Evolutionary conservation across 139 green algal species (phyloP).

Genomic region (Coelastrella sp.): DNA sequence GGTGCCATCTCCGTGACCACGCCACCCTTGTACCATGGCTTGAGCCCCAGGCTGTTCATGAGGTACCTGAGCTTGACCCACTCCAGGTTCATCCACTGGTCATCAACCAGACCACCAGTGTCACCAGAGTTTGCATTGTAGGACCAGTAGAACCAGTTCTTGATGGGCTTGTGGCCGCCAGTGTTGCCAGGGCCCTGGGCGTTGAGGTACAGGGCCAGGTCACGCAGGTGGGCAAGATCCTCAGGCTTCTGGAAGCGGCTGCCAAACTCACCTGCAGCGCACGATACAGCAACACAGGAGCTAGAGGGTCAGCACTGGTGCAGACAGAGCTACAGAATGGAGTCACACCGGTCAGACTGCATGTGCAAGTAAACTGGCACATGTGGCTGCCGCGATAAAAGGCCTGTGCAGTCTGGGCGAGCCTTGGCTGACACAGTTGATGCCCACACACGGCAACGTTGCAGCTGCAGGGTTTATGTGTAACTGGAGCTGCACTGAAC

Average conservation of each 20-base stretch:
- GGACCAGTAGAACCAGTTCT: slow-evolving; percentile 43
- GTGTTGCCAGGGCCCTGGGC: slow-evolving; percentile 37
- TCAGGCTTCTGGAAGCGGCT: slow-evolving; percentile 33
- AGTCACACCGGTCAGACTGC: no score
- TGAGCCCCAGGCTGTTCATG: slow-evolving; percentile 27
- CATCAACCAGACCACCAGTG: slow-evolving; percentile 48
- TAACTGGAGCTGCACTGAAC: no score
- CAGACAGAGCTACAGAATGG: no score
- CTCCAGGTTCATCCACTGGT: slow-evolving; percentile 48
- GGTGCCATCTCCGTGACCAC: neutral
- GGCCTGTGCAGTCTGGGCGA: no score
- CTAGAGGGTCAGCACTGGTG: neutral
- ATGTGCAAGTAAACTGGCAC: no score
- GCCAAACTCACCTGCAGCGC: slow-evolving; percentile 42
- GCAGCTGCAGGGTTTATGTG: no score
- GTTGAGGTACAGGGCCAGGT: slow-evolving; percentile 34
- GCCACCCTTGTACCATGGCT: slow-evolving; percentile 29
- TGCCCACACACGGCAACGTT: no score
- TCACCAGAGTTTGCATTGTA: slow-evolving; percentile 45
- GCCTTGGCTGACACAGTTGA: no score
- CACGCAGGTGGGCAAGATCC: slow-evolving; percentile 36
- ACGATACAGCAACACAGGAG: neutral
- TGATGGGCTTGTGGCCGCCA: slow-evolving; percentile 14
- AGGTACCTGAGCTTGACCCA: slow-evolving; percentile 45
- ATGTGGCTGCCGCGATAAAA: no score